These are phyloP conservation scores for Fusarium cyanostomum DNA, from an alignment of 2,329 filamentous ascomycete genomes.

Conservation along the genomic window DNA sequence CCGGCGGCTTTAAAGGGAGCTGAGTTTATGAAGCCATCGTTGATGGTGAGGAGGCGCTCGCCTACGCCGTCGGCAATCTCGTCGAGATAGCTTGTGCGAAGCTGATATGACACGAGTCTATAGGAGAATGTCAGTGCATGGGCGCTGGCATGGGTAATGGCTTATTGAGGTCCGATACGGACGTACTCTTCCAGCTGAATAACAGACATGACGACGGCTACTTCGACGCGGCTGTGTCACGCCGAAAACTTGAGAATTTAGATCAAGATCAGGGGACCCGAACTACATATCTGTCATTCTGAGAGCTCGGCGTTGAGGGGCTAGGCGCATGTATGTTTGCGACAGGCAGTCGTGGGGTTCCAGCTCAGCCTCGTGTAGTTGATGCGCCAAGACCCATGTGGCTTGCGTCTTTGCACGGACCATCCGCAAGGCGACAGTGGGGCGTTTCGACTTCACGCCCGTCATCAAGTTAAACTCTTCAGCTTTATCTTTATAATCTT, in stretches of 20 bases:
- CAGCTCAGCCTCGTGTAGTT: conserved; percentile 33
- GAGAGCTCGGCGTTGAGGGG: neutral
- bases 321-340: conserved; percentile 8
- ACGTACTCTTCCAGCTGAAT: conserved; percentile 53
- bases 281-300: conserved; percentile 32
- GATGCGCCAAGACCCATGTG: conserved; percentile 24
- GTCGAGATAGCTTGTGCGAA: conserved; percentile 81
- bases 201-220: conserved; percentile 47
- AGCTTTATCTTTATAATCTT: neutral
- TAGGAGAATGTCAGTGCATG: conserved; percentile 30
- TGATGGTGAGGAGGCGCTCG: conserved; percentile 83
- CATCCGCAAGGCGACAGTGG: conserved; percentile 27
- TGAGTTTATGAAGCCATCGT: conserved; percentile 81
- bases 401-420: conserved; percentile 31
- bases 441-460: conserved; percentile 11
- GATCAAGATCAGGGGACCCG: neutral
- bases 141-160: neutral
- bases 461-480: neutral
- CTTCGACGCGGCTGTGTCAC: conserved; percentile 8
- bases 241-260: neutral
- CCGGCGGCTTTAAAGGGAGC: conserved; percentile 84
- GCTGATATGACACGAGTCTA: conserved; percentile 83
- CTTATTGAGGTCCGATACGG: neutral
- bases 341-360: conserved; percentile 29
- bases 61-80: conserved; percentile 85